Conservation (phyloP, 2,329 filamentous ascomycete species). For the Hypocrella siamensis region DNA sequence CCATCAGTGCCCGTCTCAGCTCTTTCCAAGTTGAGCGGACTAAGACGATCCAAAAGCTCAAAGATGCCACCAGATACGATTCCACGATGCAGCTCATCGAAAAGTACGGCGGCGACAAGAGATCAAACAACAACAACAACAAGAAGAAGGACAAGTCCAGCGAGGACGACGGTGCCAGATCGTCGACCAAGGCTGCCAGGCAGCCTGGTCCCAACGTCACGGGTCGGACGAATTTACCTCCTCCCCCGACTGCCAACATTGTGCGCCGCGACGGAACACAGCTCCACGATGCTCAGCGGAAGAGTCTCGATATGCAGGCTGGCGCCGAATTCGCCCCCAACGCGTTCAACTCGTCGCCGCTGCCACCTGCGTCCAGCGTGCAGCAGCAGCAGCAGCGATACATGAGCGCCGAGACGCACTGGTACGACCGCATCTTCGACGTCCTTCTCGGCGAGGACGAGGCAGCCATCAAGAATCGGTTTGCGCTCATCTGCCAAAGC, state of each 20-base stretch:
- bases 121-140: constrained; percentile 8
- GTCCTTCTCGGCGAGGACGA: constrained; percentile 90
- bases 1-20: constrained; percentile 53
- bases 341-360: constrained; percentile 21
- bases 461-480: constrained; percentile 76
- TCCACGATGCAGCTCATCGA: constrained; percentile 84
- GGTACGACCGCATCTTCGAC: constrained; percentile 92
- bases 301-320: background rate
- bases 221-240: constrained; percentile 31
- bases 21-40: constrained; percentile 64
- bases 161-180: constrained; percentile 4
- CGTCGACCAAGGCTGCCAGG: constrained; percentile 6
- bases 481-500: constrained; percentile 67
- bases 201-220: background rate
- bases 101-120: constrained; percentile 68
- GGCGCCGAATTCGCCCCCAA: constrained; percentile 59
- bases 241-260: constrained; percentile 50
- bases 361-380: constrained; percentile 4
- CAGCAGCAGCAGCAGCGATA: constrained; percentile 4
- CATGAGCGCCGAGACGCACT: constrained; percentile 38
- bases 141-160: constrained; percentile 4
- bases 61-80: constrained; percentile 89
- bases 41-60: constrained; percentile 83
- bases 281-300: constrained; percentile 4
- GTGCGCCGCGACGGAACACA: constrained; percentile 21